These are phyloP conservation scores for Puccinellia tenuiflora DNA, from an alignment of 176 grass and related monocot species.

Conservation along the genomic window DNA sequence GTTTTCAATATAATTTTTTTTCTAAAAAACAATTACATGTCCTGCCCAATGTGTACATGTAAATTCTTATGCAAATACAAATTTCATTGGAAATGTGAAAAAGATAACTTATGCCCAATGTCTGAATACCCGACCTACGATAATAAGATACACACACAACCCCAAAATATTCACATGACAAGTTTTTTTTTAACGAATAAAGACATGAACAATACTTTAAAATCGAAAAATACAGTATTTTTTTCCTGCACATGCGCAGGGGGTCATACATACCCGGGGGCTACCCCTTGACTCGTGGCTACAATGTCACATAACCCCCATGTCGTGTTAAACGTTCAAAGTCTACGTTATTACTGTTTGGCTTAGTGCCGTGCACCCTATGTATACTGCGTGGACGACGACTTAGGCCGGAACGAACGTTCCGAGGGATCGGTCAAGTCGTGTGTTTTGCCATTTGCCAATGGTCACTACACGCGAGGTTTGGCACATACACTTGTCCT, in stretches of 20 bases:
- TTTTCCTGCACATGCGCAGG: not conserved
- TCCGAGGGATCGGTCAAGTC: not conserved
- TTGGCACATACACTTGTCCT: not conserved
- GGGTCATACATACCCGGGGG: not conserved
- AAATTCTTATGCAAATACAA: too few relatives aligned
- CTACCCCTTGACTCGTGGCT: not conserved
- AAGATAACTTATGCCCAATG: too few relatives aligned
- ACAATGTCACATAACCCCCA: not conserved
- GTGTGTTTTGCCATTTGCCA: not conserved
- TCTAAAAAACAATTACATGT: too few relatives aligned
- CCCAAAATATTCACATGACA: too few relatives aligned
- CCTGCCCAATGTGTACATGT: too few relatives aligned
- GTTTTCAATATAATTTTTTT: too few relatives aligned
- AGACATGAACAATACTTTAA: too few relatives aligned
- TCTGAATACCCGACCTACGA: too few relatives aligned
- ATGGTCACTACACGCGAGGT: not conserved
- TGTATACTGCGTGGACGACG: not conserved
- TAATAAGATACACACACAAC: too few relatives aligned
- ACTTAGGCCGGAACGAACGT: not conserved
- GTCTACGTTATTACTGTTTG: slow-evolving; percentile 5
- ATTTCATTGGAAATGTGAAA: too few relatives aligned
- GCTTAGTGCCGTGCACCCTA: not conserved
- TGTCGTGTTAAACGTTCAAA: not conserved
- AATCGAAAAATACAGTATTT: too few relatives aligned
- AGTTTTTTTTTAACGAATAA: too few relatives aligned